Conservation (phyloP, 1,284 basidiomycete species). For the Ceratorhiza oryzae-sativae region DNA sequence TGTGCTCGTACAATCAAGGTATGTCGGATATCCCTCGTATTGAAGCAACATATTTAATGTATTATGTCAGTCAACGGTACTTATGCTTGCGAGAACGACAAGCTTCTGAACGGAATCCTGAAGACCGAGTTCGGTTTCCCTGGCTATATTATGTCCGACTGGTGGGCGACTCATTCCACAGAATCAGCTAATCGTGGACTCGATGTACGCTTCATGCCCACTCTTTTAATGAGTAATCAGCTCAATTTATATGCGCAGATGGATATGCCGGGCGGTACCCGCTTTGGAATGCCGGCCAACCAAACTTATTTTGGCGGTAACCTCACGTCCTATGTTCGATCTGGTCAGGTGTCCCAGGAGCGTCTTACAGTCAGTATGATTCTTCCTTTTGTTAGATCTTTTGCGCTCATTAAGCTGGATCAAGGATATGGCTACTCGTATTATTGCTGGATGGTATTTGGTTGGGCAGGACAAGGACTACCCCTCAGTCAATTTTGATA, state of each 20-base stretch:
- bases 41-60: too few species aligned
- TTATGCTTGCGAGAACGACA: slow-evolving; percentile 80
- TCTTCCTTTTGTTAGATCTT: neutral
- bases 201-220: slow-evolving; percentile 32
- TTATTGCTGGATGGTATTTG: slow-evolving; percentile 52
- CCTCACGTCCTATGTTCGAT: slow-evolving; percentile 69
- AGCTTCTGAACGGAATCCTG: slow-evolving; percentile 76
- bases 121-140: slow-evolving; percentile 71
- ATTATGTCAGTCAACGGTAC: slow-evolving; percentile 78
- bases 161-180: slow-evolving; percentile 43
- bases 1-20: slow-evolving; percentile 79
- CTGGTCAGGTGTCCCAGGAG: slow-evolving; percentile 68
- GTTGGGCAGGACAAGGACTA: slow-evolving; percentile 49
- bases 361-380: slow-evolving; percentile 58
- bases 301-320: slow-evolving; percentile 68
- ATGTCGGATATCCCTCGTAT: neutral
- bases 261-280: slow-evolving; percentile 43
- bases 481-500: slow-evolving; percentile 43
- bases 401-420: neutral
- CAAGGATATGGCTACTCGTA: slow-evolving; percentile 45
- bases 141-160: slow-evolving; percentile 53
- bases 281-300: slow-evolving; percentile 47
- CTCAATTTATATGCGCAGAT: slow-evolving; percentile 11
- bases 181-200: slow-evolving; percentile 39
- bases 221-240: neutral